Evolutionary conservation across 345 rosid species (phyloP), one percentile per base, ranked within the genome.

Genomic region (Nephelium lappaceum): DNA sequence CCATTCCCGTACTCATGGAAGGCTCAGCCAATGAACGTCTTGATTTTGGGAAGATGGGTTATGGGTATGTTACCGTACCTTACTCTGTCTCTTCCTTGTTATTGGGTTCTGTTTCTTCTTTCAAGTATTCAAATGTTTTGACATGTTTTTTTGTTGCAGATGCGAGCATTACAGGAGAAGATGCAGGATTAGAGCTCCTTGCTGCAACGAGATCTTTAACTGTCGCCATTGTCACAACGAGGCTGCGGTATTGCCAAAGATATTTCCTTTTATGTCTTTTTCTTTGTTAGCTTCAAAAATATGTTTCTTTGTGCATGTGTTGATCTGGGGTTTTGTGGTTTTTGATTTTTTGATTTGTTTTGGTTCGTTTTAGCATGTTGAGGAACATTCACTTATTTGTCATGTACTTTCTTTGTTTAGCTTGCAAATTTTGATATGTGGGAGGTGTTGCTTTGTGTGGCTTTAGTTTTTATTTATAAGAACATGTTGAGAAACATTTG

Each of bases 221-320:
- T 95, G 98, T 84, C 96, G 98, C 69, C 99, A 93, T 88, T 95
- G 99, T 83, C 99, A 95, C 85, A 92, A 93, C 77, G 98, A 93
- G 85, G 89, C 87, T 53, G 80, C 88, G 83, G 99, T 95, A 90
- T 78, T 41, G 3, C 45, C 12, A 8, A 1, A 5, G 58, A 36
- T 2, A n/a, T 36, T 25, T 41, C 61, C 61, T 45, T 18, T 45
- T 47, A 12, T n/a, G 2, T 24, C 4, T 69, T 23, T n/a, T 36
- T 25, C 27, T 70, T 24, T 18, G 3, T 72, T 75, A 8, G 42
- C 11, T 65, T 21, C 4, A 41, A 24, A 24, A 53, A 31, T 14
- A 19, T 19, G 67, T 69, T 11, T 1, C 2, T 53, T 6, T 67
- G n/a, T 19, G 19, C 27, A 9, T 43, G 23, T 74, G 10, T 61